phyloP scores from a whole-genome alignment of 208 protist species.

The Angomonas deanei region DNA sequence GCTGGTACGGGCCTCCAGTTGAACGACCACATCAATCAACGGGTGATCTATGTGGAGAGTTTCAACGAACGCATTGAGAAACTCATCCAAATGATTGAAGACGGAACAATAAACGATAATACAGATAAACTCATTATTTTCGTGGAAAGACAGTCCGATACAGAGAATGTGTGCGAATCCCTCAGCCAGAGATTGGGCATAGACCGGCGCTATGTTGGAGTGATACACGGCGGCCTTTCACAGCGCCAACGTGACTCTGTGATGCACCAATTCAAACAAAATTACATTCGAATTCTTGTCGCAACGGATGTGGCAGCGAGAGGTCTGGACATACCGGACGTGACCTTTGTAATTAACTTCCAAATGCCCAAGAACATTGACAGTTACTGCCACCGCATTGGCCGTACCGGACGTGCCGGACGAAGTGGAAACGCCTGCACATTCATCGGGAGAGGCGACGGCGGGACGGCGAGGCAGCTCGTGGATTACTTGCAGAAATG shows the following conservation, averaged over 20 bases:
- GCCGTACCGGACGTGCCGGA: constrained; percentile 91
- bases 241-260: constrained; percentile 88
- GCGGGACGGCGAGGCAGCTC: constrained; percentile 51
- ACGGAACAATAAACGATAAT: constrained; percentile 81
- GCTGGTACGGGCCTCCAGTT: constrained; percentile 76
- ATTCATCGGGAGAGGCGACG: constrained; percentile 65
- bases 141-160: constrained; percentile 88
- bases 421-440: constrained; percentile 76
- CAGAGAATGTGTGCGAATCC: constrained; percentile 51
- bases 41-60: constrained; percentile 52
- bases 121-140: constrained; percentile 88
- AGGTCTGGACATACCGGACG: constrained; percentile 92
- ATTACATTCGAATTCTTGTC: constrained; percentile 83
- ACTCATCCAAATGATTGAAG: constrained; percentile 64
- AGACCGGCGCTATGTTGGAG: constrained; percentile 57
- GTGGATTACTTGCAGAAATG: constrained; percentile 66
- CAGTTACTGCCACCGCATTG: constrained; percentile 95
- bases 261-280: constrained; percentile 87
- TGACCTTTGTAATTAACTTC: constrained; percentile 93
- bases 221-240: constrained; percentile 93
- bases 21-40: constrained; percentile 82
- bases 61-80: constrained; percentile 59
- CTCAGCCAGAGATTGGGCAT: constrained; percentile 70
- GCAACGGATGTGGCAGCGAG: constrained; percentile 93
- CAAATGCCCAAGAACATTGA: constrained; percentile 89